phyloP scores from a whole-genome alignment of 495 filamentous ascomycete species.

The Hypoxylon lienhwacheense region DNA sequence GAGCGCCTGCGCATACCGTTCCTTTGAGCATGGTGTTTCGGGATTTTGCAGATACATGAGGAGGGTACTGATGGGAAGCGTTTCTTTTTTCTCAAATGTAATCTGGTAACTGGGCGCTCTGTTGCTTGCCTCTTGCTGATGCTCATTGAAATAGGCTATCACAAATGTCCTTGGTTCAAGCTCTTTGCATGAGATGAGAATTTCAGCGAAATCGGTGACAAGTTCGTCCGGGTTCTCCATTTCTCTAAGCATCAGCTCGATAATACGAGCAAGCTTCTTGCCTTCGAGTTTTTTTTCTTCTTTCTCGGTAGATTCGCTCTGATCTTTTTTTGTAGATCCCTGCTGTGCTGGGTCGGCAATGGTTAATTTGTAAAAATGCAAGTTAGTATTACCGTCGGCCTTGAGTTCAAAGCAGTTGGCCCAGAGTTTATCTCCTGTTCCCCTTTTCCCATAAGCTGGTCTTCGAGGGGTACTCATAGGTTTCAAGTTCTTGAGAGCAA shows the following conservation, averaged over 20 bases:
- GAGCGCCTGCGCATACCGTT: conserved; percentile 1
- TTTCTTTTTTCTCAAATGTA: background rate
- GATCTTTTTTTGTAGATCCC: background rate
- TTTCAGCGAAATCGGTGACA: conserved; percentile 10
- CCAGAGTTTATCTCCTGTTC: background rate
- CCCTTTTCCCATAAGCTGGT: background rate
- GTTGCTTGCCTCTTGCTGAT: background rate
- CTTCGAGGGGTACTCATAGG: too few relatives aligned
- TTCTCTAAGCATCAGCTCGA: conserved; percentile 1
- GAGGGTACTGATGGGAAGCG: background rate
- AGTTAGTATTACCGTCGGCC: background rate
- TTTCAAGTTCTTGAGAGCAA: too few relatives aligned
- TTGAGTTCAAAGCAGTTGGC: conserved; percentile 9
- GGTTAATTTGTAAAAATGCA: background rate
- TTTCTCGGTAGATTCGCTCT: background rate
- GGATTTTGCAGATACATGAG: background rate
- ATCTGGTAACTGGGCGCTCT: background rate
- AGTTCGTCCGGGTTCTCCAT: background rate
- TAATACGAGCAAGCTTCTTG: conserved; percentile 5
- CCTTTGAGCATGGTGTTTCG: background rate
- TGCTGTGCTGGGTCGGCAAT: background rate
- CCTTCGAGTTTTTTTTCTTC: background rate
- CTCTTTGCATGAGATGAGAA: background rate
- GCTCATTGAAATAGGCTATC: background rate
- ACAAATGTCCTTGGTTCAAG: background rate